Evolutionary conservation across 179 eudicot species (phyloP).

Genomic region (Sideroxylon spinosum): DNA sequence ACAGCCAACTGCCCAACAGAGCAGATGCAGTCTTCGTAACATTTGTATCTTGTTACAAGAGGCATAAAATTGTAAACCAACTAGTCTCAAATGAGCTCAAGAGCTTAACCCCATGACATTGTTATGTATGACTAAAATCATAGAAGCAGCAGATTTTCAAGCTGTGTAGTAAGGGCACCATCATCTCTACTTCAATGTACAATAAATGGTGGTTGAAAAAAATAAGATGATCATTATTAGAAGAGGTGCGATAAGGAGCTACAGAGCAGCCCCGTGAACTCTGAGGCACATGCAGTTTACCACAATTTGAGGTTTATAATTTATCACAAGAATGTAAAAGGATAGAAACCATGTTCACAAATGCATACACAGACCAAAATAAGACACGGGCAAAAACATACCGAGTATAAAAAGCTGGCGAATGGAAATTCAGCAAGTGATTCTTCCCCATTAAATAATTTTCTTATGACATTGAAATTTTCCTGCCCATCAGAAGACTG

Average conservation of each 20-base stretch:
- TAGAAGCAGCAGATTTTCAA: neutral
- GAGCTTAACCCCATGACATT: neutral
- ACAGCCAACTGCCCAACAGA: neutral
- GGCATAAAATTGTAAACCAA: neutral
- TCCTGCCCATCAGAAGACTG: constrained; percentile 31
- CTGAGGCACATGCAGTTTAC: neutral
- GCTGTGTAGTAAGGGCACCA: constrained; percentile 1
- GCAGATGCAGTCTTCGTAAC: neutral
- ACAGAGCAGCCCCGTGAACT: neutral
- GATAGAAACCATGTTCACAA: neutral
- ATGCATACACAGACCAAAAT: constrained; percentile 8
- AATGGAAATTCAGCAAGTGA: constrained; percentile 91
- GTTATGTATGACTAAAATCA: neutral
- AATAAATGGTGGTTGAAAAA: neutral
- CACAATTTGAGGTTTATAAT: neutral
- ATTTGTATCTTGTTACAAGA: neutral
- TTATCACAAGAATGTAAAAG: neutral
- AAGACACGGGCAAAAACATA: constrained; percentile 23
- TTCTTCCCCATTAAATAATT: constrained; percentile 68
- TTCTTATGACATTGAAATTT: constrained; percentile 27
- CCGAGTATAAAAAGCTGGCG: constrained; percentile 76
- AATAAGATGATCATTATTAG: neutral
- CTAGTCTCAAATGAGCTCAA: neutral
- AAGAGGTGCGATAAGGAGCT: neutral
- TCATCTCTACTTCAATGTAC: neutral